A percentile compares a stretch with the other conserved stretches of the same genome.
These are phyloP conservation scores for Lophiotrema nucula DNA, from an alignment of 495 filamentous ascomycete genomes.

Conservation along the genomic window DNA sequence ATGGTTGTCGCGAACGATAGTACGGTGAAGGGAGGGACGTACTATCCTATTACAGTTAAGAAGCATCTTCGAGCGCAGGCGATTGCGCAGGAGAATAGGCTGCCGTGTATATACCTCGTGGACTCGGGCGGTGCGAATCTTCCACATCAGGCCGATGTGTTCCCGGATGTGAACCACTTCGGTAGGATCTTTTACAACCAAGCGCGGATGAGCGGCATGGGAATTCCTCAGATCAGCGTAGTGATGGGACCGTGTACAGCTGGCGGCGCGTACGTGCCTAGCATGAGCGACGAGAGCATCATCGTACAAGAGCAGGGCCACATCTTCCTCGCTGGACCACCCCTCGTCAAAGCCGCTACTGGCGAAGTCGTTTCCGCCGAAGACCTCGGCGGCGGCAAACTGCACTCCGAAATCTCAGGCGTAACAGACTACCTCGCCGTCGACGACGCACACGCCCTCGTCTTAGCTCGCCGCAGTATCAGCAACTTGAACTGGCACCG, in stretches of 20 bases:
- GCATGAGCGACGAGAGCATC: conserved; percentile 96
- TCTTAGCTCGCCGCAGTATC: conserved; percentile 78
- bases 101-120: conserved; percentile 91
- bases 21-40: conserved; percentile 98
- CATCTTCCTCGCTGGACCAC: conserved; percentile 94
- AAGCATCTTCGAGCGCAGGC: conserved; percentile 94
- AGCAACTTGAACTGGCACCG: conserved; percentile 84
- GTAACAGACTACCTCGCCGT: conserved; percentile 96
- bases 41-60: conserved; percentile 97
- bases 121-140: conserved; percentile 96
- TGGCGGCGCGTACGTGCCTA: conserved; percentile 92
- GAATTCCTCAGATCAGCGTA: conserved; percentile 90
- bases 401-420: conserved; percentile 89
- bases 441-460: conserved; percentile 89
- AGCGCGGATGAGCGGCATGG: conserved; percentile 79
- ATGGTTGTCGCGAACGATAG: conserved; percentile 97
- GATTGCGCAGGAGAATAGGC: conserved; percentile 82
- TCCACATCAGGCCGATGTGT: conserved; percentile 93
- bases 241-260: conserved; percentile 99
- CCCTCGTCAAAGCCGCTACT: conserved; percentile 93
- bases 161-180: conserved; percentile 93
- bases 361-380: conserved; percentile 92
- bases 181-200: conserved; percentile 99
- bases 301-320: conserved; percentile 94
- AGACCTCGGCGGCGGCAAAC: conserved; percentile 86